A percentile compares a stretch with the other conserved stretches of the same genome.
phyloP scores from a whole-genome alignment of 73 alveolate genomes.

The Vitrella brassicaformis region DNA sequence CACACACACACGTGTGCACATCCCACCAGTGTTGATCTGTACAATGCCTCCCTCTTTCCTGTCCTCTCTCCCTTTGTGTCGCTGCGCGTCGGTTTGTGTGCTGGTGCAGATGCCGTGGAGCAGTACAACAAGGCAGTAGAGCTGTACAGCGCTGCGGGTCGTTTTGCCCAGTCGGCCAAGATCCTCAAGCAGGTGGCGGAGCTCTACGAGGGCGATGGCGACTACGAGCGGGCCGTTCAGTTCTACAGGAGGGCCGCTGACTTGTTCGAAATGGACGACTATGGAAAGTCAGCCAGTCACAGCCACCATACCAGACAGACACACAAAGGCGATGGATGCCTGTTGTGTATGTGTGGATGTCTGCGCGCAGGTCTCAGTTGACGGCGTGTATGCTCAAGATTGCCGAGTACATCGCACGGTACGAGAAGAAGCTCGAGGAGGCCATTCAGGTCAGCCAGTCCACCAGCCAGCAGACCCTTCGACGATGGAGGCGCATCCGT shows the following conservation, averaged over 20 bases:
- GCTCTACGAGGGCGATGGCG: background rate
- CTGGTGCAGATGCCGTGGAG: background rate
- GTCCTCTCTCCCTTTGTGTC: background rate
- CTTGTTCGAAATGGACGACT: background rate
- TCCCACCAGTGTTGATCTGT: no score
- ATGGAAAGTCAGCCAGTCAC: background rate
- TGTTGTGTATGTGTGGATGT: no score
- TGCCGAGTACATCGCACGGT: background rate
- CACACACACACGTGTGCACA: background rate
- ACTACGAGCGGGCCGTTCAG: background rate
- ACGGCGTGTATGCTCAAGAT: background rate
- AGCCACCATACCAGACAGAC: no score
- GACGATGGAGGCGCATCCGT: background rate
- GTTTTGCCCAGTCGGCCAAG: background rate
- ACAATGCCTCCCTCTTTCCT: background rate
- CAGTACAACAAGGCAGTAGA: background rate
- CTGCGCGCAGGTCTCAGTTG: background rate
- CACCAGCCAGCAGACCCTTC: background rate
- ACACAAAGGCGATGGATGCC: no score
- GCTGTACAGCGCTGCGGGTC: background rate
- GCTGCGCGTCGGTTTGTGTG: background rate
- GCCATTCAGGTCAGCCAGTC: background rate
- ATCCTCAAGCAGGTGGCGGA: background rate
- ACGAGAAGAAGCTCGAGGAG: background rate
- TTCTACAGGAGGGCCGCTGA: background rate